phyloP scores from a whole-genome alignment of 2,329 filamentous ascomycete species.

The Venturia carpophila region DNA sequence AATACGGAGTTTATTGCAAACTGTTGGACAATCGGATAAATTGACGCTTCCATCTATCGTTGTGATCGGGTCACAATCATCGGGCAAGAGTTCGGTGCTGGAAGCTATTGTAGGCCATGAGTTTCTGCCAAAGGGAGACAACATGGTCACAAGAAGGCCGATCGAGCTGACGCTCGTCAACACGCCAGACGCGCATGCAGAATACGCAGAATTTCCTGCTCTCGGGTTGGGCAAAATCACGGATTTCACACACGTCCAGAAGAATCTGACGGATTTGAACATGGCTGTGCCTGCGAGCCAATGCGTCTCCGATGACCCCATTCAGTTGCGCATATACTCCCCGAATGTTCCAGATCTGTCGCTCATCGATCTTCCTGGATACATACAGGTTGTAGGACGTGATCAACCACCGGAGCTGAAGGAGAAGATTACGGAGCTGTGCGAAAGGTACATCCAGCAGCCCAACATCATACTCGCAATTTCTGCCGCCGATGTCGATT shows the following conservation, averaged over 20 bases:
- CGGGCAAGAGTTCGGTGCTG: conserved; percentile 92
- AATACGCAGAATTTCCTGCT: conserved; percentile 95
- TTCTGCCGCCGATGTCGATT: conserved; percentile 91
- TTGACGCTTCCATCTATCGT: conserved; percentile 92
- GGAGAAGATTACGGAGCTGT: conserved; percentile 90
- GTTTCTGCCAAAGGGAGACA: conserved; percentile 93
- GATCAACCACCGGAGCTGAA: conserved; percentile 89
- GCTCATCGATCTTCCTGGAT: conserved; percentile 90
- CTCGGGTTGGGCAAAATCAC: conserved; percentile 82
- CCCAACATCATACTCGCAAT: conserved; percentile 97
- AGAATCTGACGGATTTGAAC: conserved; percentile 90
- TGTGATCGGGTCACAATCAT: conserved; percentile 98
- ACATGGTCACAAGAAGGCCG: conserved; percentile 94
- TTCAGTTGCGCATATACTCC: conserved; percentile 91
- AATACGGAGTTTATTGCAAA: conserved; percentile 84
- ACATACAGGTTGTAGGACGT: conserved; percentile 89
- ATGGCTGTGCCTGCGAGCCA: conserved; percentile 82
- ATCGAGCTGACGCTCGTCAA: conserved; percentile 96
- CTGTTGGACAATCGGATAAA: conserved; percentile 82
- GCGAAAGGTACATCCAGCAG: conserved; percentile 94
- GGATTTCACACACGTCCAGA: conserved; percentile 86
- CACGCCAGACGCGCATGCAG: conserved; percentile 74
- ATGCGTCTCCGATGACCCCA: conserved; percentile 94
- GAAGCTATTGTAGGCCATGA: conserved; percentile 97
- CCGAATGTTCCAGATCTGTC: conserved; percentile 92